phyloP scores from a whole-genome alignment of 768 basidiomycete genomes.

The Termitomyces sp. region DNA sequence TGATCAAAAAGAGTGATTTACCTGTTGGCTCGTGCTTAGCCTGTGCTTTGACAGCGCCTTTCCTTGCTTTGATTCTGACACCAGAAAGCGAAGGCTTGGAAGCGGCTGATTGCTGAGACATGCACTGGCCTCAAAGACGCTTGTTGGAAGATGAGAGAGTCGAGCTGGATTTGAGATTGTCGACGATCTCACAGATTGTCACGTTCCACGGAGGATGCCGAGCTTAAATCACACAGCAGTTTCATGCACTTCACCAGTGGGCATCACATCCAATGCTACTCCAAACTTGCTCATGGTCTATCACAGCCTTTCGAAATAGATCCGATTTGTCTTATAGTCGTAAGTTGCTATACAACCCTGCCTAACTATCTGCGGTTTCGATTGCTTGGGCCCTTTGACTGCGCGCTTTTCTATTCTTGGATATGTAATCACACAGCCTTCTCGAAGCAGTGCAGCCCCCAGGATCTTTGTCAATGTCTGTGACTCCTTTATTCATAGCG shows the following conservation, averaged over 20 bases:
- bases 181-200: slow-evolving; percentile 3
- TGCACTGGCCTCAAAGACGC: slow-evolving; percentile 46
- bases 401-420: background rate
- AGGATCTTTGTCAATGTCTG: background rate
- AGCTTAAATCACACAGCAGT: background rate
- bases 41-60: slow-evolving; percentile 87
- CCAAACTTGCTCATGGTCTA: background rate
- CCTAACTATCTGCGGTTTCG: background rate
- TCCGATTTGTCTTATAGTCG: background rate
- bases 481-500: background rate
- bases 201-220: slow-evolving; percentile 15
- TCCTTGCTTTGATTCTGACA: slow-evolving; percentile 91
- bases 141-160: slow-evolving; percentile 12
- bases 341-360: background rate
- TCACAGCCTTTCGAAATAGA: background rate
- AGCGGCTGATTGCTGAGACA: slow-evolving; percentile 86
- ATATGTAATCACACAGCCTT: background rate
- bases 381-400: background rate
- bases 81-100: slow-evolving; percentile 90
- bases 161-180: slow-evolving; percentile 1
- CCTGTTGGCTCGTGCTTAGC: slow-evolving; percentile 91
- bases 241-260: background rate
- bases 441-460: background rate
- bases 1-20: slow-evolving; percentile 21
- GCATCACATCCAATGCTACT: background rate